phyloP scores from a whole-genome alignment of 202 grass and related monocot genomes.

The Alloteropsis angusta region DNA sequence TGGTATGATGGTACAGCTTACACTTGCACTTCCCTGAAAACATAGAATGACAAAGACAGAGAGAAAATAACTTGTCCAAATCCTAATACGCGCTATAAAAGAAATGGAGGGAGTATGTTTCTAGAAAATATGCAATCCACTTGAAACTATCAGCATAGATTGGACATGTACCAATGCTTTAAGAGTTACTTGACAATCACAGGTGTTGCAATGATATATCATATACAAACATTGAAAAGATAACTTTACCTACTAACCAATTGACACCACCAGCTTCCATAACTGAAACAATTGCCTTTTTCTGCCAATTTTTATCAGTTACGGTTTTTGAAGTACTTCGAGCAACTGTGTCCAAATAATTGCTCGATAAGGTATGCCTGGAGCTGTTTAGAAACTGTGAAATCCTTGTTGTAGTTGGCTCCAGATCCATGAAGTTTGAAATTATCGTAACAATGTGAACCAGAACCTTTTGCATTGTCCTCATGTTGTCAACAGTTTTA shows the following conservation, averaged over 20 bases:
- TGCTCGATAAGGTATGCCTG: constrained; percentile 28
- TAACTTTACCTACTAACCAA: constrained; percentile 95
- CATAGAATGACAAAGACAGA: not conserved
- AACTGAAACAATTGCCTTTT: constrained; percentile 84
- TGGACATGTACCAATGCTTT: not conserved
- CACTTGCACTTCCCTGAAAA: not conserved
- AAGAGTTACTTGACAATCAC: constrained; percentile 10
- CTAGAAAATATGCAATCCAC: constrained; percentile 17
- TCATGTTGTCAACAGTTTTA: constrained; percentile 68
- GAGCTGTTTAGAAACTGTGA: constrained; percentile 34
- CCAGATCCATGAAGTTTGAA: constrained; percentile 84
- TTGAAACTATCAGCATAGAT: constrained; percentile 19
- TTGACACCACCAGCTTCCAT: constrained; percentile 99
- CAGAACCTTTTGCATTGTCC: constrained; percentile 79
- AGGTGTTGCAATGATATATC: constrained; percentile 1
- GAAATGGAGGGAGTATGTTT: constrained; percentile 4
- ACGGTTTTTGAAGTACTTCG: constrained; percentile 31
- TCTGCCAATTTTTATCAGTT: constrained; percentile 70
- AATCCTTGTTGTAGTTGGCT: constrained; percentile 41
- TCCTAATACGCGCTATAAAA: not conserved
- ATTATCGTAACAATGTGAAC: constrained; percentile 73
- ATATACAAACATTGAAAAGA: constrained; percentile 7
- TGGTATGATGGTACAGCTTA: not conserved
- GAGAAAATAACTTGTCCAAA: not conserved
- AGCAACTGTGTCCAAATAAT: constrained; percentile 23